A percentile compares a stretch with the other conserved stretches of the same genome.
Evolutionary conservation across 2,329 filamentous ascomycete species (phyloP).

Genomic region (Teratosphaeria nubilosa): DNA sequence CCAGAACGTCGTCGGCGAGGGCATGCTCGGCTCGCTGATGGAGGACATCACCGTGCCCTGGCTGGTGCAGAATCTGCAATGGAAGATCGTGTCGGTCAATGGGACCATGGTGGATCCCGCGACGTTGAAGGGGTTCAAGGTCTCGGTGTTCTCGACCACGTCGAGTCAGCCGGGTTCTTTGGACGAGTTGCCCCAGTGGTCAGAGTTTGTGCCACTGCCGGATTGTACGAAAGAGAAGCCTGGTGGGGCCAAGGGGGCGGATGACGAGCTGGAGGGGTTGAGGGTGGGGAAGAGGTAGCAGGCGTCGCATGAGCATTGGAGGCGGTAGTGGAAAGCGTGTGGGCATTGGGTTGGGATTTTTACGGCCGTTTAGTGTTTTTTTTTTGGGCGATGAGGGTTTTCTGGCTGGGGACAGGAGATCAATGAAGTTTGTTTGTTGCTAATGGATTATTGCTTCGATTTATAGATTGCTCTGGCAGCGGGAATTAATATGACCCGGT

Average conservation of each 20-base stretch:
- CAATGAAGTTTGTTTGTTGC: too few species aligned
- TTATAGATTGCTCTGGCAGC: too few species aligned
- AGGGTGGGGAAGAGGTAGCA: neutral
- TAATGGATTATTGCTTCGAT: too few species aligned
- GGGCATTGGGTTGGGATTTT: neutral
- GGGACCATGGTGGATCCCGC: conserved; percentile 23
- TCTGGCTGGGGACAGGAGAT: too few species aligned
- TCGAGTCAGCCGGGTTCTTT: conserved; percentile 12
- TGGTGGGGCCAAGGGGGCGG: conserved; percentile 11
- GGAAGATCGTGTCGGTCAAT: conserved; percentile 21
- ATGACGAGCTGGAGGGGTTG: neutral
- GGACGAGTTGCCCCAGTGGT: conserved; percentile 14
- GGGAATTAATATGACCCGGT: too few species aligned
- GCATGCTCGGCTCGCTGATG: conserved; percentile 22
- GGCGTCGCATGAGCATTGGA: neutral
- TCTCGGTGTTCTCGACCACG: conserved; percentile 30
- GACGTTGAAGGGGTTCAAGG: conserved; percentile 27
- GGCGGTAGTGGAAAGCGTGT: neutral
- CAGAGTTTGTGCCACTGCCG: conserved; percentile 14
- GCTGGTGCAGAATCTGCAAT: conserved; percentile 24
- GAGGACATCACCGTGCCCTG: conserved; percentile 20
- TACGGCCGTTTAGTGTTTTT: neutral
- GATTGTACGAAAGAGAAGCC: conserved; percentile 17
- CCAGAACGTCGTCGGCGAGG: conserved; percentile 20
- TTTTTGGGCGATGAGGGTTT: neutral